Evolutionary conservation across 2,329 filamentous ascomycete genomes (phyloP).

Genomic region (Colletotrichum sp.): DNA sequence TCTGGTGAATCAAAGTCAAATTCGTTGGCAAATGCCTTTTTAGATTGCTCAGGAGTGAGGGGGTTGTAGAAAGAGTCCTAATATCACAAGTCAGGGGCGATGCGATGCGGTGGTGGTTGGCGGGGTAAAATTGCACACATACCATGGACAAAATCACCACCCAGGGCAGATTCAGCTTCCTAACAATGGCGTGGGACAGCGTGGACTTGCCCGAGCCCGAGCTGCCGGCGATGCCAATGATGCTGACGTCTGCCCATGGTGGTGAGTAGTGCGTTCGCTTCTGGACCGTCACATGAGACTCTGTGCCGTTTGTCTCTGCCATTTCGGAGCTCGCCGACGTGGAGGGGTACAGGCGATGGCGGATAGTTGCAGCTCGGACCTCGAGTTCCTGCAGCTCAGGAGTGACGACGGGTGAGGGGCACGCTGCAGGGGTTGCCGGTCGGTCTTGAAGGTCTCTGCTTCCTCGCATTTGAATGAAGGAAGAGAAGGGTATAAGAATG

Average conservation of each 20-base stretch:
- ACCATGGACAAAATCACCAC: conserved; percentile 98
- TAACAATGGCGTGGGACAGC: conserved; percentile 88
- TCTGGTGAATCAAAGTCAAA: conserved; percentile 96
- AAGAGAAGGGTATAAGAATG: neutral
- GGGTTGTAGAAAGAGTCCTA: conserved; percentile 98
- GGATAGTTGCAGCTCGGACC: conserved; percentile 5
- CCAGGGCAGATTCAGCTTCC: conserved; percentile 90
- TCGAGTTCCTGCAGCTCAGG: neutral
- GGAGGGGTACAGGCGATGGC: neutral
- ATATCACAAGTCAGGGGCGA: neutral
- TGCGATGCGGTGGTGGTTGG: neutral
- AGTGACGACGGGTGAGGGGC: neutral
- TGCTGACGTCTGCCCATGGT: conserved; percentile 94
- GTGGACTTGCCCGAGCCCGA: conserved; percentile 96
- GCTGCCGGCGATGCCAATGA: conserved; percentile 94
- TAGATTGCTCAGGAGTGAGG: conserved; percentile 78
- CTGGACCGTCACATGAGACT: conserved; percentile 52
- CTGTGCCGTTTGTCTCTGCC: conserved; percentile 23
- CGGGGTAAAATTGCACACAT: conserved; percentile 33
- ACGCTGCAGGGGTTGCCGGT: neutral
- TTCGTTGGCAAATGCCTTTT: conserved; percentile 84
- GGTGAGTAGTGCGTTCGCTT: conserved; percentile 81
- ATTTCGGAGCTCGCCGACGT: conserved; percentile 15
- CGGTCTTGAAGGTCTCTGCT: neutral
- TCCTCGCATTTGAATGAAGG: conserved; percentile 1